Base-by-base conservation (phyloP, 1,139 yeast genomes). In the Sugiyamaella castrensis region DNA sequence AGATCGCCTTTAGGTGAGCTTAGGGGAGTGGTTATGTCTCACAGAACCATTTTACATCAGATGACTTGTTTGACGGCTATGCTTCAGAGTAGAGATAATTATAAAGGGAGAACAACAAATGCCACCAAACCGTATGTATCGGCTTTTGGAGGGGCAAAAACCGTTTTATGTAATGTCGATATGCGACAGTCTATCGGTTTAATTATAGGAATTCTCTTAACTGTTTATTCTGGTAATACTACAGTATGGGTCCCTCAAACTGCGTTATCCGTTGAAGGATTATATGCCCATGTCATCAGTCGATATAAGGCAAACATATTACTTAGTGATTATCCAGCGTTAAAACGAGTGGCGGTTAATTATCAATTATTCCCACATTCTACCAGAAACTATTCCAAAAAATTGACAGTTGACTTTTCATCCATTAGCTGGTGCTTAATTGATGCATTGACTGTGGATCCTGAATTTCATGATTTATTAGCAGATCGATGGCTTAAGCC, bases 401-500 rank as follows among this genome's bases (percentile, higher is more conserved):
- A 87, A 44, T 80, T 80, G 51, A 77, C 81, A 49, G 94, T 91
- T 2, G 92, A 91, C 61, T 76, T 92, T 40, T 80, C 92, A 0
- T 77, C 87, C 26, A 82, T 92, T 4, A 81, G 82, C 56, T 89
- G 96, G 92, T 95, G 96, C 37, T 70, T 92, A 37, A 89, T 94
- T 8, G 89, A 89, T 59, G 87, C 97, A 0, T 75, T 86, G n/a
- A 87, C 95, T 0, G 89, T 91, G 4, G 98, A 94, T 65, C 88
- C 96, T 2, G 98, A 92, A 58, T 92, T 92, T 58, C 82, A 89
- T 61, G 95, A 88, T 59, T 82, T 92, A 62, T 72, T 92, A 42
- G 81, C 95, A n/a, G 94, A 89, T 58, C 76, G 98, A 54, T 92
- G 95, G 87, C 74, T 92, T 48, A 79, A 84, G 54, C 98, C 98